Conservation (phyloP, 345 rosid species). For the Mangifera indica region DNA sequence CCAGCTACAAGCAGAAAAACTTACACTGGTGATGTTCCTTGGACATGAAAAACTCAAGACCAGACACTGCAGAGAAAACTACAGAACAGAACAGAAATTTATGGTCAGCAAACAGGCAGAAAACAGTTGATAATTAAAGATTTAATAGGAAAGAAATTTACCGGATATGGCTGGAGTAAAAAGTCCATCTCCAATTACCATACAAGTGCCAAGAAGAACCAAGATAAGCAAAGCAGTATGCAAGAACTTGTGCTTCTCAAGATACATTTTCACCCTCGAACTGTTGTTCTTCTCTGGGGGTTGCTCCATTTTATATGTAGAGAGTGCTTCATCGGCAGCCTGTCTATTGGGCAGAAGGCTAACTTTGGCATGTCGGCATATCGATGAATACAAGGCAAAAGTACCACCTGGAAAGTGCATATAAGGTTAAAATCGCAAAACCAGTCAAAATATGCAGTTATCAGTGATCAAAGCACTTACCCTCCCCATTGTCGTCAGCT, state of each 20-base stretch:
- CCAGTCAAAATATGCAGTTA: neutral
- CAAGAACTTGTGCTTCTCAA: conserved; percentile 78
- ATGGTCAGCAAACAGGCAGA: neutral
- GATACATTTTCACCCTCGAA: conserved; percentile 61
- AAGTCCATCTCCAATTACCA: conserved; percentile 98
- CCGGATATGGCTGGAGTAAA: conserved; percentile 99
- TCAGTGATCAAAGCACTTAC: conserved; percentile 35
- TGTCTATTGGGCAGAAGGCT: conserved; percentile 95
- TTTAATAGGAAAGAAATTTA: conserved; percentile 23
- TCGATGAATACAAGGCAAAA: conserved; percentile 85
- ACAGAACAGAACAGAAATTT: conserved; percentile 20
- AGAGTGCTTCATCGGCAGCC: conserved; percentile 89
- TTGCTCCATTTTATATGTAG: conserved; percentile 87
- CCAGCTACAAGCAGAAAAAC: conserved; percentile 29
- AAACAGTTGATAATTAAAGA: neutral
- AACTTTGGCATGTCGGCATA: conserved; percentile 92
- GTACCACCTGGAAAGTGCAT: conserved; percentile 72
- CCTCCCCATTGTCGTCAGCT: conserved; percentile 98
- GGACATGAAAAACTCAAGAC: conserved; percentile 91
- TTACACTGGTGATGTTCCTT: conserved; percentile 89
- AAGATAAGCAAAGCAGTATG: conserved; percentile 88
- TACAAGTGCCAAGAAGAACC: conserved; percentile 99
- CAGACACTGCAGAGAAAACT: conserved; percentile 98
- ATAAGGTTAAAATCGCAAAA: conserved; percentile 3
- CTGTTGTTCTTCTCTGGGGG: conserved; percentile 61